A percentile compares a stretch with the other conserved stretches of the same genome.
These are phyloP conservation scores for Candida xiaguanensis DNA, from an alignment of 805 yeast species.

Conservation along the genomic window DNA sequence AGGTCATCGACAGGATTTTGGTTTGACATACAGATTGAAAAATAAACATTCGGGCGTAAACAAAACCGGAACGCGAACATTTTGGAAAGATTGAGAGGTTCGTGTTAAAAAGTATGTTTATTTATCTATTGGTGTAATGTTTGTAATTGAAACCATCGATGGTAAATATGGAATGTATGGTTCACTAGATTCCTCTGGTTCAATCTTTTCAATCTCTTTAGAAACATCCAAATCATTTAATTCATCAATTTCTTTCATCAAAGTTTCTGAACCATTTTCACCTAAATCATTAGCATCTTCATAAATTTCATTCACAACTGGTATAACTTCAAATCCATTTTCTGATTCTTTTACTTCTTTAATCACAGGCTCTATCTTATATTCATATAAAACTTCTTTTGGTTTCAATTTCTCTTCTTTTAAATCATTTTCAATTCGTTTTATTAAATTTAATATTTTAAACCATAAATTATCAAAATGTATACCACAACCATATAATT, in stretches of 20 bases:
- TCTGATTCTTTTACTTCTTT: slow-evolving; percentile 5
- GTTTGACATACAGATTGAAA: not conserved
- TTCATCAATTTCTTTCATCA: slow-evolving; percentile 4
- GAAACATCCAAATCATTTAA: slow-evolving; percentile 2
- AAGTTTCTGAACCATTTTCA: not conserved
- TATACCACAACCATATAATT: slow-evolving; percentile 29
- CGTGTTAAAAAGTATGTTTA: too few relatives aligned
- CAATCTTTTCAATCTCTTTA: not conserved
- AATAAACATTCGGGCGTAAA: slow-evolving; percentile 2
- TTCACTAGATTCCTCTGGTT: too few relatives aligned
- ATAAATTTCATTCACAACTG: not conserved
- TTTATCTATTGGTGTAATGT: not conserved
- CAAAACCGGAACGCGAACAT: too few relatives aligned
- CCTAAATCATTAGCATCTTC: not conserved
- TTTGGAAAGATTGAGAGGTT: too few relatives aligned
- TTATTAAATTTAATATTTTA: slow-evolving; percentile 16
- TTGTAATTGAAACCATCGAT: slow-evolving; percentile 2
- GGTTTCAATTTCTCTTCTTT: not conserved
- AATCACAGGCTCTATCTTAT: not conserved
- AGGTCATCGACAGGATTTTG: slow-evolving; percentile 15
- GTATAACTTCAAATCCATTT: slow-evolving; percentile 3
- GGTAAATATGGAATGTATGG: not conserved
- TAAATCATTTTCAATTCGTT: slow-evolving; percentile 10
- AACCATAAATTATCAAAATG: slow-evolving; percentile 19
- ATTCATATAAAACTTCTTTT: slow-evolving; percentile 2